A percentile compares a stretch with the other conserved stretches of the same genome.
These are phyloP conservation scores for Suillus subaureus DNA, from an alignment of 768 basidiomycete genomes.

Conservation along the genomic window DNA sequence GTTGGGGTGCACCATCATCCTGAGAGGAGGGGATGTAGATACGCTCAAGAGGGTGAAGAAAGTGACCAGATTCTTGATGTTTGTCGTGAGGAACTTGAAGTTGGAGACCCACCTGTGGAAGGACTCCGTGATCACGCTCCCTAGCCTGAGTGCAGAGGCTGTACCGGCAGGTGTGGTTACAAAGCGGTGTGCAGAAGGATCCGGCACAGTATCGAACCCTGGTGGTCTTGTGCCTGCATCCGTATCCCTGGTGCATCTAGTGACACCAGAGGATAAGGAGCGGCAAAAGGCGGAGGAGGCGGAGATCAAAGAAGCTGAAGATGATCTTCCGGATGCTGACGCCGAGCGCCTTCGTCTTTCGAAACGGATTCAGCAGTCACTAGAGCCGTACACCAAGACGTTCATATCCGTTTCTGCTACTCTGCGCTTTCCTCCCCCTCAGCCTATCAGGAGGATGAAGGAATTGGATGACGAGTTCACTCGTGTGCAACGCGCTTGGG, in stretches of 20 bases:
- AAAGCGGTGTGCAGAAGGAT: conserved; percentile 26
- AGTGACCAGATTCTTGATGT: conserved; percentile 88
- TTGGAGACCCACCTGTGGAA: conserved; percentile 95
- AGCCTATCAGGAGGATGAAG: conserved; percentile 85
- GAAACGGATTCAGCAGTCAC: conserved; percentile 73
- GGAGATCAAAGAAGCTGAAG: conserved; percentile 36
- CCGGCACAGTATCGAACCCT: conserved; percentile 17
- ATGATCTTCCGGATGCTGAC: conserved; percentile 68
- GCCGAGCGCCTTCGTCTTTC: conserved; percentile 71
- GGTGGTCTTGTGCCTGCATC: conserved; percentile 22
- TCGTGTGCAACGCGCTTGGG: conserved; percentile 73
- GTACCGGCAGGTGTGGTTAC: conserved; percentile 44
- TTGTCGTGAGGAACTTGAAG: conserved; percentile 92
- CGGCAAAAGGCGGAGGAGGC: conserved; percentile 14
- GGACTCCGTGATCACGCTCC: conserved; percentile 79
- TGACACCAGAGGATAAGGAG: conserved; percentile 20
- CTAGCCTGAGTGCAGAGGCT: conserved; percentile 65
- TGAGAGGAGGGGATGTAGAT: conserved; percentile 85
- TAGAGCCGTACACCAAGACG: conserved; percentile 83
- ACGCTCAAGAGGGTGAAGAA: conserved; percentile 86
- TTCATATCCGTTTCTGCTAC: conserved; percentile 95
- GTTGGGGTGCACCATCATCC: conserved; percentile 91
- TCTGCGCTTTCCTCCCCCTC: conserved; percentile 88
- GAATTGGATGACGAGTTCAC: conserved; percentile 81
- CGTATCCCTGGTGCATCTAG: conserved; percentile 27